Base-by-base conservation (phyloP, 2,329 filamentous ascomycete species). In the Niveomyces coronatus region DNA sequence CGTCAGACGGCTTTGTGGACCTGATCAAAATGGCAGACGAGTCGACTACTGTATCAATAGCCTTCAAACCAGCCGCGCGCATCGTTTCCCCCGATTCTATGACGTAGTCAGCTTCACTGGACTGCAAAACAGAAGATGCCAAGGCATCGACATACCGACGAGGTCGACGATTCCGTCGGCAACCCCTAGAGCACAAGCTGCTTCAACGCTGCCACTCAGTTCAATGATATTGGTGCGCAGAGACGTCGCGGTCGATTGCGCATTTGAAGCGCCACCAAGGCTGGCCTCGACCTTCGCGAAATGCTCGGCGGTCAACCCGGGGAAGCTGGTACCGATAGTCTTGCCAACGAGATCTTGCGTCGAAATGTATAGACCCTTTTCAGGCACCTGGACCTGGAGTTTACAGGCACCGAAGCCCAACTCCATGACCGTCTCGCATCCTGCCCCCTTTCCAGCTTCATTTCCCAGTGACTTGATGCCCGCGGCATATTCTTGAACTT, bases 121-220 rank as follows among this genome's bases (percentile, higher is more conserved):
- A 5, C 3, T 18, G 16, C 19, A 19, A 11, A 4, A n/a, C 33
- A 7, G 8, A 10, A 13, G 15, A 18, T 9, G 16, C 16, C 22
- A 23, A 9, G 9, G 16, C 10, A 22, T 14, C 9, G 15, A 75
- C 83, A 57, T 63, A 91, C 86, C 87, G 55, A 98, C 91, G 41
- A 98, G 78, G 65, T 98, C 91, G 32, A 98, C 87, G 57, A 98
- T 95, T 35, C 89, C 91, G 57, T 96, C 89, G 30, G 91, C 91
- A 19, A 96, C 88, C 37, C 91, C 91, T 39, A 98, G 68, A 15
- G 91, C 89, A 57, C 91, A 98, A 27, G 91, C 89, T 36, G 91
- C 89, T 65, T 98, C 91, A 23, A 98, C 91, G 69, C 89, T 96
- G 13, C 91, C 91, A 47, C 89, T 91, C 44, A 96, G 74, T 61